phyloP scores from a whole-genome alignment of 331 rosid species.

The Stylosanthes scabra region DNA sequence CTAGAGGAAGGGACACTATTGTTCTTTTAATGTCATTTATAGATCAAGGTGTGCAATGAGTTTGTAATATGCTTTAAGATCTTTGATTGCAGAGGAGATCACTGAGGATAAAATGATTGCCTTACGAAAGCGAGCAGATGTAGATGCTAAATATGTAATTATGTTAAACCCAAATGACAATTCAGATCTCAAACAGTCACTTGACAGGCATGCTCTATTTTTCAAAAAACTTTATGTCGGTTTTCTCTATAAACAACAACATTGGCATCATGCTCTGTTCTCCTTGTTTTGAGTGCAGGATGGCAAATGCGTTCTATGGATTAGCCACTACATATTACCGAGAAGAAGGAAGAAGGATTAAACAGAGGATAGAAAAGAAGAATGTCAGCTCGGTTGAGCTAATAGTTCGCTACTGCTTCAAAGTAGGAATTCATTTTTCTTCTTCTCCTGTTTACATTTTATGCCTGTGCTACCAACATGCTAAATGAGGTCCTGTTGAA shows the following conservation, averaged over 20 bases:
- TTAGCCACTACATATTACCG: slow-evolving; percentile 65
- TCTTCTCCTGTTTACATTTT: not conserved
- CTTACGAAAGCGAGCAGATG: slow-evolving; percentile 87
- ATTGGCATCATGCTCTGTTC: not conserved
- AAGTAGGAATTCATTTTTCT: slow-evolving; percentile 56
- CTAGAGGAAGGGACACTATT: not conserved
- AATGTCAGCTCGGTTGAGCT: slow-evolving; percentile 63
- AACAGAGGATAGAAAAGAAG: slow-evolving; percentile 81
- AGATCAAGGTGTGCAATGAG: not conserved
- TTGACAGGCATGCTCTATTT: slow-evolving; percentile 54
- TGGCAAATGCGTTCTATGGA: slow-evolving; percentile 73
- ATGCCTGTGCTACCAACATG: slow-evolving; percentile 8
- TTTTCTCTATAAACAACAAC: slow-evolving; percentile 11
- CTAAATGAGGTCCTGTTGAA: not conserved
- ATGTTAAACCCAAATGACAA: slow-evolving; percentile 63
- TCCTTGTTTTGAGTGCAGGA: slow-evolving; percentile 49
- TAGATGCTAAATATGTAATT: slow-evolving; percentile 74
- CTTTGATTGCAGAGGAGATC: slow-evolving; percentile 64
- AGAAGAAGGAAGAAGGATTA: slow-evolving; percentile 90
- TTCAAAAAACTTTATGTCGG: not conserved
- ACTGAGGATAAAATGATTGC: slow-evolving; percentile 91
- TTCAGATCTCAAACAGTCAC: slow-evolving; percentile 60
- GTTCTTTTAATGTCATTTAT: not conserved
- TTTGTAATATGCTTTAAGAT: slow-evolving; percentile 13
- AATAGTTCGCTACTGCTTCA: slow-evolving; percentile 84